Evolutionary conservation across 192 early-diverging fungal genomes (phyloP).

Genomic region (Chytriomyces sp.): DNA sequence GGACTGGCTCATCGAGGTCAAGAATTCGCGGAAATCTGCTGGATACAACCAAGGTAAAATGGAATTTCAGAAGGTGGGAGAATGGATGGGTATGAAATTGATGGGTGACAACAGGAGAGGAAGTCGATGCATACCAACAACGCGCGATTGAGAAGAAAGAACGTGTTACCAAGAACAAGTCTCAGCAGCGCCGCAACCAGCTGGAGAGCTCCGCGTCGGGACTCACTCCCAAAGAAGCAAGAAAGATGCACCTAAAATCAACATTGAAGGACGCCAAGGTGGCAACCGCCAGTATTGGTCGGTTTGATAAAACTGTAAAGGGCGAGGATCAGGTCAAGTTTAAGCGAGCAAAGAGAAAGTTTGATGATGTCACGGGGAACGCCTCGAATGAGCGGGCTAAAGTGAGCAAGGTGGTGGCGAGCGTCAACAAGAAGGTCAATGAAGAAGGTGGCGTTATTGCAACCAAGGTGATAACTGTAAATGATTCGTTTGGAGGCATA

Average conservation of each 20-base stretch:
- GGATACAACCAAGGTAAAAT: background rate
- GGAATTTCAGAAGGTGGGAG: background rate
- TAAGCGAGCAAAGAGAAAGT: conserved; percentile 48
- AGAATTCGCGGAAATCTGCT: conserved; percentile 52
- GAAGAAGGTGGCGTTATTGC: conserved; percentile 40
- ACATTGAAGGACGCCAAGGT: conserved; percentile 75
- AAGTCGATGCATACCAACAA: conserved; percentile 83
- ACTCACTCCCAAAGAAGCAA: conserved; percentile 52
- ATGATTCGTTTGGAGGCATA: background rate
- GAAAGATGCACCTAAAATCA: conserved; percentile 74
- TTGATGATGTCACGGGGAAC: conserved; percentile 35
- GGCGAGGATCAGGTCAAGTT: conserved; percentile 86
- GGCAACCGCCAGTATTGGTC: conserved; percentile 88
- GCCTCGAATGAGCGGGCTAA: conserved; percentile 25
- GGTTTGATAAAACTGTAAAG: conserved; percentile 81
- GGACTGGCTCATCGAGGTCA: conserved; percentile 93
- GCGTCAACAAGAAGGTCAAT: conserved; percentile 46
- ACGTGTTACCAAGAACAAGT: conserved; percentile 84
- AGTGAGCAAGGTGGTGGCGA: conserved; percentile 37
- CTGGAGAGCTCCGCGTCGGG: conserved; percentile 65
- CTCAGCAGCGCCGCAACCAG: conserved; percentile 80
- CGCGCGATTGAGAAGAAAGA: conserved; percentile 83
- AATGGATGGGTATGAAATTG: background rate
- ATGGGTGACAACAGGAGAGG: conserved; percentile 12
- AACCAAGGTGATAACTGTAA: conserved; percentile 32